Conservation (phyloP, 352 stramenopile species). For the Phytophthora cactorum region DNA sequence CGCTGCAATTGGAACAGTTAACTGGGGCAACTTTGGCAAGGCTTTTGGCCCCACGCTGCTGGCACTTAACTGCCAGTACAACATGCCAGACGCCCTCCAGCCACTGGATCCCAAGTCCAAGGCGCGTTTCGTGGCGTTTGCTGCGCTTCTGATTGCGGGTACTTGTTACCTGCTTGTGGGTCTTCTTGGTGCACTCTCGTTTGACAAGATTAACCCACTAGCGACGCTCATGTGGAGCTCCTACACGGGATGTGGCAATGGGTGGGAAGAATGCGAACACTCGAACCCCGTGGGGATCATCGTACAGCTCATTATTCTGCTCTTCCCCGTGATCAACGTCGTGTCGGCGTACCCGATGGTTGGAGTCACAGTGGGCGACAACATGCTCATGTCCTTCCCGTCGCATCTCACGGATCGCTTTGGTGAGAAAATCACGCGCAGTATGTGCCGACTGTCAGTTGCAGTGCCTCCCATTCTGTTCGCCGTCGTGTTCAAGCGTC, state of each 20-base stretch:
- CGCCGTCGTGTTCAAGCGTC: conserved; percentile 84
- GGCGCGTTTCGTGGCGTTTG: conserved; percentile 70
- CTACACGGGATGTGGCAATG: conserved; percentile 84
- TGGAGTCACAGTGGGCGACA: conserved; percentile 82
- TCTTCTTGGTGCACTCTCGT: conserved; percentile 73
- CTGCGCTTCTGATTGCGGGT: conserved; percentile 64
- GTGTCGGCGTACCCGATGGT: conserved; percentile 88
- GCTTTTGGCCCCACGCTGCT: conserved; percentile 83
- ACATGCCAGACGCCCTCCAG: conserved; percentile 88
- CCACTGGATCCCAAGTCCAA: conserved; percentile 73
- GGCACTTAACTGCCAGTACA: conserved; percentile 91
- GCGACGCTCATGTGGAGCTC: conserved; percentile 81
- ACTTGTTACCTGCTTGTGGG: conserved; percentile 80
- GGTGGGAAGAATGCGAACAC: conserved; percentile 62
- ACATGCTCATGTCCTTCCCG: conserved; percentile 86
- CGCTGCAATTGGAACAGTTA: conserved; percentile 56
- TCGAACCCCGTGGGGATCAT: conserved; percentile 58
- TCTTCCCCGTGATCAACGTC: conserved; percentile 88
- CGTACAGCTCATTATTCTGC: conserved; percentile 79
- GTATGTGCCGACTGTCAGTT: conserved; percentile 69
- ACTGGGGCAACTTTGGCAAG: conserved; percentile 84
- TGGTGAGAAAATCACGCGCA: conserved; percentile 51
- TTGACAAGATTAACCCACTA: conserved; percentile 82
- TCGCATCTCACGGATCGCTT: conserved; percentile 61
- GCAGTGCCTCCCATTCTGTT: conserved; percentile 74